phyloP scores from a whole-genome alignment of 192 early-diverging fungal species.

The Coemansia furcata region DNA sequence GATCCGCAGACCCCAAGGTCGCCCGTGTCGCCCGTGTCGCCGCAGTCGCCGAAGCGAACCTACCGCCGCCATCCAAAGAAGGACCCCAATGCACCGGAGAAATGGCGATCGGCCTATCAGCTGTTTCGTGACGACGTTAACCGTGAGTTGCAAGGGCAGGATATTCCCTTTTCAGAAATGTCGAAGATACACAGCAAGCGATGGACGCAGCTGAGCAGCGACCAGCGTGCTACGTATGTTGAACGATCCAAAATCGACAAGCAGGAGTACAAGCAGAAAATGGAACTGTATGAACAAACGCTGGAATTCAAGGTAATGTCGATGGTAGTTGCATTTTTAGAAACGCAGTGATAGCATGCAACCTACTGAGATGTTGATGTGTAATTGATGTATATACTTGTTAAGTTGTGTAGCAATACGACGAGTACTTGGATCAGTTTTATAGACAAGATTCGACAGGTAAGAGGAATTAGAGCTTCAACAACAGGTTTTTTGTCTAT shows the following conservation, averaged over 20 bases:
- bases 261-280: slow-evolving; percentile 36
- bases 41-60: slow-evolving; percentile 34
- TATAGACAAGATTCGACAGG: slow-evolving; percentile 48
- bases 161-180: slow-evolving; percentile 51
- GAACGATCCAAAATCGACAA: slow-evolving; percentile 38
- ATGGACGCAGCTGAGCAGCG: slow-evolving; percentile 37
- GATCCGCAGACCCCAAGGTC: slow-evolving; percentile 8
- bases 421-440: slow-evolving; percentile 46
- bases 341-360: neutral
- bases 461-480: slow-evolving; percentile 7
- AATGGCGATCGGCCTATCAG: slow-evolving; percentile 54
- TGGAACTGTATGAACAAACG: slow-evolving; percentile 39
- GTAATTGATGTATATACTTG: neutral
- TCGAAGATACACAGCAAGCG: slow-evolving; percentile 51
- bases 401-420: slow-evolving; percentile 34
- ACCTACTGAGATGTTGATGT: neutral
- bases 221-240: slow-evolving; percentile 26
- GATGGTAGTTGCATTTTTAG: neutral
- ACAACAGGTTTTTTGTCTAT: neutral
- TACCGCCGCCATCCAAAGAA: slow-evolving; percentile 52
- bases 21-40: slow-evolving; percentile 6
- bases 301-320: slow-evolving; percentile 34
- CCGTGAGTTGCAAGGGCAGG: slow-evolving; percentile 40
- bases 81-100: slow-evolving; percentile 47
- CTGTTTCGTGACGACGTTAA: slow-evolving; percentile 53